Evolutionary conservation across 176 grass and related monocot species (phyloP).

Genomic region (Poa annua): DNA sequence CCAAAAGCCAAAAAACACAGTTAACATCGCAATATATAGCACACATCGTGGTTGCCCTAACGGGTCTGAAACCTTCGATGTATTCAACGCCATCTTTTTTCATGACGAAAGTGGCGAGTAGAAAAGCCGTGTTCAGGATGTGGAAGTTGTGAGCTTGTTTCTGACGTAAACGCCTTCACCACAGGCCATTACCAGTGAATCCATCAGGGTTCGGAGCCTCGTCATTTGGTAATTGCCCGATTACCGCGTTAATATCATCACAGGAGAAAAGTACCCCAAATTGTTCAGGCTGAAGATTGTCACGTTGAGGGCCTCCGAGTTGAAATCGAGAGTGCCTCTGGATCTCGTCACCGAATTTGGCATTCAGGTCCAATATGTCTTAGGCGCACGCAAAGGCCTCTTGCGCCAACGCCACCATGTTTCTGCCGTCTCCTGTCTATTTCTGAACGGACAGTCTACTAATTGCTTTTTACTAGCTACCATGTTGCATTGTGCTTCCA

Average conservation of each 20-base stretch:
- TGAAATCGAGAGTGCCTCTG: background rate
- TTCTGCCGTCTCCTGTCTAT: background rate
- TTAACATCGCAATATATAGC: no score
- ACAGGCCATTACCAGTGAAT: background rate
- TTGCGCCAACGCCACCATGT: background rate
- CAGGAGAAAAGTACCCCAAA: no score
- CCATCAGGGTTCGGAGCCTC: no score
- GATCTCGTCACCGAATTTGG: background rate
- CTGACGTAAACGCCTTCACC: background rate
- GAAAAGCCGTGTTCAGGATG: background rate
- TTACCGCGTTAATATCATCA: no score
- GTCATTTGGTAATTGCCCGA: no score
- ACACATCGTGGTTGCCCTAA: no score
- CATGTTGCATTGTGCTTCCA: conserved; percentile 15
- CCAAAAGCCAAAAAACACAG: no score
- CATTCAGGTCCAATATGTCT: background rate
- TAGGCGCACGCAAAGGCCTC: background rate
- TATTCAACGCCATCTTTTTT: background rate
- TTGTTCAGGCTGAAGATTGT: no score
- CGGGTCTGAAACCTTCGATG: background rate
- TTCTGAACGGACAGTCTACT: background rate
- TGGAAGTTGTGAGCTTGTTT: background rate
- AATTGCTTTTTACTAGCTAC: background rate
- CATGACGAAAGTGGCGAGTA: background rate
- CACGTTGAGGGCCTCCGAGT: no score